These are phyloP conservation scores for Trichothecium roseum DNA, from an alignment of 2,329 filamentous ascomycete genomes.

Conservation along the genomic window DNA sequence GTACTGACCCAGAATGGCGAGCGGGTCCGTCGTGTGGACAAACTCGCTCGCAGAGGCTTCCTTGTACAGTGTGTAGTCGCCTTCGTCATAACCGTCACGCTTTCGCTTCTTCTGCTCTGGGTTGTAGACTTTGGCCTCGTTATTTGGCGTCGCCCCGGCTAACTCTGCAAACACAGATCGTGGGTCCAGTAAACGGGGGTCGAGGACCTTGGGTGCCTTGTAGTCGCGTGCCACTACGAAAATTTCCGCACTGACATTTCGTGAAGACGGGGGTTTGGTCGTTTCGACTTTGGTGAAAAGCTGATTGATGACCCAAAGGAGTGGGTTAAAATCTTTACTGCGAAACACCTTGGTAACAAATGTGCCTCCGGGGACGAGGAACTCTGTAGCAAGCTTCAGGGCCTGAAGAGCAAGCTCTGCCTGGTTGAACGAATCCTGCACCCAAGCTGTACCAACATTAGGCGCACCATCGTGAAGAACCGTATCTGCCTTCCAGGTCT, in stretches of 20 bases:
- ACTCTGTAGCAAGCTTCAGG: constrained; percentile 89
- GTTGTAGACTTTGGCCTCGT: constrained; percentile 97
- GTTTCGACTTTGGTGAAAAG: constrained; percentile 92
- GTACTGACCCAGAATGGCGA: constrained; percentile 76
- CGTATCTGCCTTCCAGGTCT: constrained; percentile 92
- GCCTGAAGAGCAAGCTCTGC: constrained; percentile 85
- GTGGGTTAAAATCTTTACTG: constrained; percentile 90
- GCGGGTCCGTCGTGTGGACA: constrained; percentile 86
- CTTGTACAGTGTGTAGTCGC: constrained; percentile 87
- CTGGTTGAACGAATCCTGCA: constrained; percentile 96
- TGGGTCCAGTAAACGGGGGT: constrained; percentile 86
- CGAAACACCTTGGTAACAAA: constrained; percentile 98
- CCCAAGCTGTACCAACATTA: constrained; percentile 96
- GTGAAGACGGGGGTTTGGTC: constrained; percentile 89
- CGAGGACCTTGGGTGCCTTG: constrained; percentile 88
- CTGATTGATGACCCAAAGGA: constrained; percentile 97
- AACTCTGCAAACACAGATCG: constrained; percentile 87
- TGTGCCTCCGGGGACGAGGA: constrained; percentile 76
- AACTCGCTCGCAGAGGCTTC: constrained; percentile 84
- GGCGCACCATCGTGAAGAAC: constrained; percentile 95
- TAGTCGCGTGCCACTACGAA: constrained; percentile 95
- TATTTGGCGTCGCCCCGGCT: constrained; percentile 76
- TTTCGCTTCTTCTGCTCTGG: constrained; percentile 96
- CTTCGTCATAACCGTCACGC: constrained; percentile 95
- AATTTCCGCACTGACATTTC: constrained; percentile 96